Evolutionary conservation across 2,329 filamentous ascomycete genomes (phyloP), one percentile per base, ranked within the genome.

Genomic region (Zelopaecilomyces penicillatus): DNA sequence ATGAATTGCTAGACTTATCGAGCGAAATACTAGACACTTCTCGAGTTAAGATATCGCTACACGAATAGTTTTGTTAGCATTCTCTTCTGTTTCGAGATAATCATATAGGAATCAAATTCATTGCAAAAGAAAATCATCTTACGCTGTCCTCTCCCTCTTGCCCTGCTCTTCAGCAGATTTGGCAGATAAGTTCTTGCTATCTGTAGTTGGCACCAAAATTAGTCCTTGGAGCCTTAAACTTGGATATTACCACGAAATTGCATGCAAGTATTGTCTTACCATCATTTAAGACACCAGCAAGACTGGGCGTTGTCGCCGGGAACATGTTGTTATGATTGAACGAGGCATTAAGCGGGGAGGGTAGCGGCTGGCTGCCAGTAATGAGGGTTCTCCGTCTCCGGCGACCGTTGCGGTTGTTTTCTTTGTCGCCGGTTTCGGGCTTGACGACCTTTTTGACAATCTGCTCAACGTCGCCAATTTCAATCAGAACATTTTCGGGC

Each of bases 401-500:
- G 50, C 93, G 80, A 42, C 93, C 91, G 65, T 96, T 97, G 53
- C 90, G 79, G 60, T 95, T 89, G 62, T 90, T 89, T 62, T 94
- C 88, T 65, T 93, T 93, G 49, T 85, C 83, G 45, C 57, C 61
- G 44, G 68, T 58, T 41, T 93, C 86, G 50, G 82, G 87, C 66
- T 95, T 91, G 44, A 98, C 91, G 52, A 94, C 91, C 49, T 87
- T 89, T 68, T 95, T 91, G 47, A 98, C 93, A 51, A 97, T 97
- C 66, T 97, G 88, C 71, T 98, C 93, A 41, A 98, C 93, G 57
- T 98, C 93, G 54, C 93, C 93, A 60, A 98, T 97, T 68, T 98
- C 93, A 62, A 98, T 97, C 53, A 98, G 74, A 30, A 98, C 93
- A 61, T 98, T 98, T 64, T 98, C 93, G 39, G 93, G 93, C 67